A percentile compares a stretch with the other conserved stretches of the same genome.
phyloP scores from a whole-genome alignment of 768 basidiomycete species.

The Suillus fuscotomentosus region DNA sequence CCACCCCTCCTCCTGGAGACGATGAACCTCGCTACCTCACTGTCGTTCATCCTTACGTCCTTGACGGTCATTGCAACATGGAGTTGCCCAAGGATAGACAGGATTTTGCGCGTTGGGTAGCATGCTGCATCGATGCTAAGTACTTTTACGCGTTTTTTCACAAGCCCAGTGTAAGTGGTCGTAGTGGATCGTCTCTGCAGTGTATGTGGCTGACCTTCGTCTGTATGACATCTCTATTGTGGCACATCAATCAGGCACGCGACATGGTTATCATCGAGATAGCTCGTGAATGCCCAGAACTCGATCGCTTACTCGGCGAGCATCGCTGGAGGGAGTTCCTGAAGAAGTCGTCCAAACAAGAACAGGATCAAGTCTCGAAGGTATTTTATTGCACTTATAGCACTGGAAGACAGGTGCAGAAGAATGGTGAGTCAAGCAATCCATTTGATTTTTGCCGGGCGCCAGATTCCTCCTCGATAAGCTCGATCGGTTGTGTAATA shows the following conservation, averaged over 20 bases:
- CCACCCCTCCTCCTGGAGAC: slow-evolving; percentile 41
- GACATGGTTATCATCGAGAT: slow-evolving; percentile 47
- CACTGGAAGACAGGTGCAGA: slow-evolving; percentile 42
- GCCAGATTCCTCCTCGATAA: not conserved
- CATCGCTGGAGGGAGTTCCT: slow-evolving; percentile 45
- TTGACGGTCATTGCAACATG: slow-evolving; percentile 38
- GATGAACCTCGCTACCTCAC: slow-evolving; percentile 46
- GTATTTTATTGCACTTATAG: slow-evolving; percentile 41
- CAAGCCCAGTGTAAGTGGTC: slow-evolving; percentile 41
- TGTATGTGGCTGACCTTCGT: not conserved
- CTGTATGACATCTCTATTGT: not conserved
- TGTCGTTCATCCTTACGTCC: slow-evolving; percentile 45
- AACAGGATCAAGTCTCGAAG: slow-evolving; percentile 24
- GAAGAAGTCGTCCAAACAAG: slow-evolving; percentile 27
- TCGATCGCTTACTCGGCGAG: slow-evolving; percentile 38
- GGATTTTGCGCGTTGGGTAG: slow-evolving; percentile 43
- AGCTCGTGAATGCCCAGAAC: slow-evolving; percentile 26
- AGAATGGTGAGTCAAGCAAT: slow-evolving; percentile 34
- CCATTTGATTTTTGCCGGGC: not conserved
- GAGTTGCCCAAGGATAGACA: slow-evolving; percentile 35
- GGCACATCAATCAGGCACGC: slow-evolving; percentile 31
- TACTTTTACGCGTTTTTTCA: slow-evolving; percentile 40
- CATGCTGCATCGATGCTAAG: slow-evolving; percentile 35
- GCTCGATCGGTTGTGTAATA: not conserved
- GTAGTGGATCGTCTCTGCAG: not conserved